phyloP scores from a whole-genome alignment of 2,329 filamentous ascomycete genomes.

The Epichloe uncinata region DNA sequence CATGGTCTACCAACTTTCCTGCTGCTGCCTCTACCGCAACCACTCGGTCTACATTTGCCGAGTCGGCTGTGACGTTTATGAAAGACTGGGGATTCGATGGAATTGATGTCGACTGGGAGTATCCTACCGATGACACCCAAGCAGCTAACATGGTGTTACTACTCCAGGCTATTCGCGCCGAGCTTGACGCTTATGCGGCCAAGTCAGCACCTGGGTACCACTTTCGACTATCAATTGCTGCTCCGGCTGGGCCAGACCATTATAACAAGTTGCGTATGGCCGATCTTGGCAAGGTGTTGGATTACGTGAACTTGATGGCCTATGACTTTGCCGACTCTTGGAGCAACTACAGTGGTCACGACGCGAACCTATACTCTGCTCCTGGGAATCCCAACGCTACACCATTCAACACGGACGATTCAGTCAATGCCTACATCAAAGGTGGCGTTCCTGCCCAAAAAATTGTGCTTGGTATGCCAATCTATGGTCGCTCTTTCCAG shows the following conservation, averaged over 20 bases:
- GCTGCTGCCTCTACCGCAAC: constrained; percentile 47
- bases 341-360: constrained; percentile 50
- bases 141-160: constrained; percentile 33
- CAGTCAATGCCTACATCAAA: constrained; percentile 50
- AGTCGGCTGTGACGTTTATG: constrained; percentile 53
- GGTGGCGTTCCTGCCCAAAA: constrained; percentile 51
- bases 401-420: constrained; percentile 54
- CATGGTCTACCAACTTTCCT: constrained; percentile 66
- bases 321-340: constrained; percentile 70
- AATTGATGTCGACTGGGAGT: constrained; percentile 30
- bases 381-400: constrained; percentile 41
- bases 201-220: constrained; percentile 31
- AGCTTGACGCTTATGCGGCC: constrained; percentile 35
- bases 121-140: constrained; percentile 22
- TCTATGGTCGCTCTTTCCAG: constrained; percentile 26
- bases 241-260: constrained; percentile 34
- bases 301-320: constrained; percentile 56
- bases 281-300: constrained; percentile 35
- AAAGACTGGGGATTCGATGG: constrained; percentile 56
- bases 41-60: constrained; percentile 54
- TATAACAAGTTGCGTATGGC: constrained; percentile 35
- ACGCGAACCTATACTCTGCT: constrained; percentile 56
- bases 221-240: constrained; percentile 41
- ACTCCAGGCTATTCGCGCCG: constrained; percentile 28
- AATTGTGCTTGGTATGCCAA: constrained; percentile 64